A percentile compares a stretch with the other conserved stretches of the same genome.
Evolutionary conservation across 2,329 filamentous ascomycete species (phyloP).

Genomic region (Cladosporium colombiae): DNA sequence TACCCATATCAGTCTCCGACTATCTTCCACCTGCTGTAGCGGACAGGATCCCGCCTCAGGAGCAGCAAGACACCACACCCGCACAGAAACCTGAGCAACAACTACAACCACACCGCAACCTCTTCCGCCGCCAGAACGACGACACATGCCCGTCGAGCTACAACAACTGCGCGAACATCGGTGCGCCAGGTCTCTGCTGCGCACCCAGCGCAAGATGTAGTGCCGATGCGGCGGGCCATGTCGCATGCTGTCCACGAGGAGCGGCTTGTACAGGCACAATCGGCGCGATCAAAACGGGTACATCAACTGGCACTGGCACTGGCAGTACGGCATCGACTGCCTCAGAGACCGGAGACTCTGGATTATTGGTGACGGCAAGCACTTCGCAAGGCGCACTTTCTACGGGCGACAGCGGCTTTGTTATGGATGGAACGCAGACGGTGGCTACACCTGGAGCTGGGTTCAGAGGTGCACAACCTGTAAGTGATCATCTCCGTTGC

Average conservation of each 20-base stretch:
- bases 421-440: constrained; percentile 34
- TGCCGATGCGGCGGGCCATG: constrained; percentile 56
- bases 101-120: not conserved
- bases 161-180: constrained; percentile 54
- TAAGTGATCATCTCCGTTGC: constrained; percentile 27
- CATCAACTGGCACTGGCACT: constrained; percentile 33
- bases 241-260: constrained; percentile 62
- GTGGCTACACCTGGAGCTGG: constrained; percentile 38
- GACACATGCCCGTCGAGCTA: constrained; percentile 54
- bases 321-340: constrained; percentile 22
- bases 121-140: constrained; percentile 22
- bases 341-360: constrained; percentile 21
- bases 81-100: not conserved
- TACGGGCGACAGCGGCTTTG: constrained; percentile 30
- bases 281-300: constrained; percentile 26
- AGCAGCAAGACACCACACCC: not conserved
- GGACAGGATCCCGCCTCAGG: constrained; percentile 18
- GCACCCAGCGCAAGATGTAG: constrained; percentile 54
- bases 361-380: constrained; percentile 27
- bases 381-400: constrained; percentile 24
- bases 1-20: constrained; percentile 30
- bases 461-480: constrained; percentile 31
- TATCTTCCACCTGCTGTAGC: constrained; percentile 26
- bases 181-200: constrained; percentile 59
- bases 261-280: constrained; percentile 61